Evolutionary conservation across 139 green algal genomes (phyloP), one percentile per base, ranked within the genome.

Genomic region (Coelastrella sp.): DNA sequence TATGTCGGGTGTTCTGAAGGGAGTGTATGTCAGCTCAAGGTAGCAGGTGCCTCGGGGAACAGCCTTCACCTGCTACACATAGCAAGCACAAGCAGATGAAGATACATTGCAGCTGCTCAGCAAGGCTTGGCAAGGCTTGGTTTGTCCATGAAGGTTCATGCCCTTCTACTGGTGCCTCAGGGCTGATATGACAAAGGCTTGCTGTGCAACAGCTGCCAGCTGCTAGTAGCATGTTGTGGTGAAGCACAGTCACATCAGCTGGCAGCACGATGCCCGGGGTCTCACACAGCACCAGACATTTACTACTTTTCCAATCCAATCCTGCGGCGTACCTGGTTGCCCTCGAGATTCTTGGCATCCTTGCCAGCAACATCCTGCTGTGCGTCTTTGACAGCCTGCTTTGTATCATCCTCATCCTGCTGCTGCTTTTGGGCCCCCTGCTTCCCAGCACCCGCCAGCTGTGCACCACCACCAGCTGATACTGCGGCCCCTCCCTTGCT

Each of bases 1-100:
- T 0, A 34, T 35, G 23, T 37, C 15, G n/a, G 74, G 34, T 51
- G 51, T 30, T 34, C 32, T 81, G 74, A 81, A 69, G 0, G 74
- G 75, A 2, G 75, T 72, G 35, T 82, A 82, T 0, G 74, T 81
- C 5, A 81, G 51, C 74, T 81, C 74, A 23, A 82, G 21, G 53
- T 71, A 71, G 4, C 32, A 60, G 21, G 34, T 82, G 35, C 75
- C 53, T 38, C 50, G 62, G 27, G 7, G 34, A 4, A 73, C 32
- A 5, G 32, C n/a, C 64, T 73, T 73, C 64, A 73, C 23, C 64
- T 73, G 64, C 9, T 21, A 11, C 8, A 53, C 8, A 53, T 11
- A 53, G 45, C 45, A 53, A 21, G 11, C 45, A n/a, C n/a, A n/a
- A n/a, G n/a, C n/a, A n/a, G n/a, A n/a, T n/a, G n/a, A n/a, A n/a